A percentile compares a stretch with the other conserved stretches of the same genome.
Evolutionary conservation across 768 basidiomycete genomes (phyloP).

Genomic region (Gloeopeniophorella convolvens): DNA sequence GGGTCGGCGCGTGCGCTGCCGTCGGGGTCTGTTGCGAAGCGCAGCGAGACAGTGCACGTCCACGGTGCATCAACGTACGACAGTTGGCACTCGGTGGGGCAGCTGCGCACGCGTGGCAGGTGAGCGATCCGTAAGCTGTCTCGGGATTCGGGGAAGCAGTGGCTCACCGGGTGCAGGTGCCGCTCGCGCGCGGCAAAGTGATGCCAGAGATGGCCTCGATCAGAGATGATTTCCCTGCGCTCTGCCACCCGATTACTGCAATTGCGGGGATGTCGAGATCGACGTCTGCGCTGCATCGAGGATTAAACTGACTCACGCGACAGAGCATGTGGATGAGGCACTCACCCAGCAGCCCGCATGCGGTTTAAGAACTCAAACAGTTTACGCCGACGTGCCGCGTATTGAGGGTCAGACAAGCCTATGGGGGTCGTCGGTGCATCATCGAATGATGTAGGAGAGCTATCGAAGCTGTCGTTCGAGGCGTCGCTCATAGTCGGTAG

Average conservation of each 20-base stretch:
- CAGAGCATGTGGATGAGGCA: constrained; percentile 1
- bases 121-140: neutral
- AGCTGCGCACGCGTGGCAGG: constrained; percentile 23
- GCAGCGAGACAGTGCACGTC: constrained; percentile 30
- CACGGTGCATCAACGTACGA: constrained; percentile 26
- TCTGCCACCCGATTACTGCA: constrained; percentile 66
- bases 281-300: constrained; percentile 44
- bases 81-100: constrained; percentile 33
- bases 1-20: constrained; percentile 30
- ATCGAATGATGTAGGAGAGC: neutral
- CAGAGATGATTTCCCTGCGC: constrained; percentile 70
- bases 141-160: neutral
- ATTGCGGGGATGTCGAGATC: constrained; percentile 71
- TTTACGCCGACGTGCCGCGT: constrained; percentile 36
- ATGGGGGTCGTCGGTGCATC: constrained; percentile 27
- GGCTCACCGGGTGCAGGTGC: constrained; percentile 66
- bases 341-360: constrained; percentile 57
- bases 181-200: constrained; percentile 60
- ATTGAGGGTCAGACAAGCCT: constrained; percentile 44
- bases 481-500: too few relatives aligned
- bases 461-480: too few relatives aligned
- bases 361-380: constrained; percentile 56
- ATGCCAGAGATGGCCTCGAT: constrained; percentile 75
- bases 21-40: constrained; percentile 24
- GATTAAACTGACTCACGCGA: constrained; percentile 3